These are phyloP conservation scores for Orbilia oligospora DNA, from an alignment of 2,329 filamentous ascomycete genomes.

Conservation along the genomic window DNA sequence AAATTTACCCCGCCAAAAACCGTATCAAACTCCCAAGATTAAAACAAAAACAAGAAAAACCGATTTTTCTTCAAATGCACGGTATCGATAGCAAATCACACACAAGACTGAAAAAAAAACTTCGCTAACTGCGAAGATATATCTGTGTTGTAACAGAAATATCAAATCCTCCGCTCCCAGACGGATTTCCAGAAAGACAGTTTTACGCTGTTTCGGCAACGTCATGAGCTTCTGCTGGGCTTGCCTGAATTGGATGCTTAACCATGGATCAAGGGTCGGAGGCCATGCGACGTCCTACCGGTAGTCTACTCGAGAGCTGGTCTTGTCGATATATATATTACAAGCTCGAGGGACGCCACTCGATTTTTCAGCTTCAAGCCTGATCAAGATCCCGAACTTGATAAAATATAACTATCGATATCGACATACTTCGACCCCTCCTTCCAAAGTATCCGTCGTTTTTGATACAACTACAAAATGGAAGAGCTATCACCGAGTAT, in stretches of 20 bases:
- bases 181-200: conserved; percentile 34
- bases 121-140: conserved; percentile 11
- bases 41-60: too few relatives aligned
- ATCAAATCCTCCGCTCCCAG: conserved; percentile 21
- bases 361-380: conserved; percentile 22
- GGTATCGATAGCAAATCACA: conserved; percentile 22
- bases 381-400: conserved; percentile 17
- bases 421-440: not conserved
- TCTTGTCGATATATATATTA: conserved; percentile 21
- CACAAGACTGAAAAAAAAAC: not conserved
- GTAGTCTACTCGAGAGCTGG: conserved; percentile 4
- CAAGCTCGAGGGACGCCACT: conserved; percentile 23
- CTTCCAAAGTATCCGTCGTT: not conserved
- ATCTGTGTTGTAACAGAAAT: conserved; percentile 25
- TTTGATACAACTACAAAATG: not conserved
- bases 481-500: conserved; percentile 1
- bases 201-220: conserved; percentile 32
- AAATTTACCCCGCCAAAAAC: conserved; percentile 18
- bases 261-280: conserved; percentile 31
- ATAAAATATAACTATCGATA: conserved; percentile 12
- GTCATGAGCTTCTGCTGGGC: conserved; percentile 34
- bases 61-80: not conserved
- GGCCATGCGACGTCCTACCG: conserved; percentile 26
- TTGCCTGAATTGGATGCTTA: conserved; percentile 24
- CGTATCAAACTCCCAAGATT: not conserved